A percentile compares a stretch with the other conserved stretches of the same genome.
Evolutionary conservation across 305 asterid genomes (phyloP).

Genomic region (Solanum hybrid): DNA sequence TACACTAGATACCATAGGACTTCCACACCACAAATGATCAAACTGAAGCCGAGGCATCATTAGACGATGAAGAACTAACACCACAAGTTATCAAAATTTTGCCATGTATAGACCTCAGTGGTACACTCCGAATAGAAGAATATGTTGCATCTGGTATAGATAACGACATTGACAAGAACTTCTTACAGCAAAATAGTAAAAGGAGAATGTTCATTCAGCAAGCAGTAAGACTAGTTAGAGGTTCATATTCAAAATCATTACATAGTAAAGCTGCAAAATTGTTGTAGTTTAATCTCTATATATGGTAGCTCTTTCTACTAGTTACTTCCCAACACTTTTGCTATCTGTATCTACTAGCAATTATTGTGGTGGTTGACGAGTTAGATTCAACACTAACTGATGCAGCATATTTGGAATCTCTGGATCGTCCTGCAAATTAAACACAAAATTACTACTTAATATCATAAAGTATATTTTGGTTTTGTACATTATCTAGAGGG

Average conservation of each 20-base stretch:
- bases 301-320: neutral
- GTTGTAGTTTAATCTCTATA: neutral
- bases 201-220: neutral
- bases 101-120: too few species aligned
- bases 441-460: neutral
- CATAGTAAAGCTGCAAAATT: neutral
- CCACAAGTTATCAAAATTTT: too few species aligned
- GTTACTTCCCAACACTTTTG: neutral
- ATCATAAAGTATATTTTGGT: neutral
- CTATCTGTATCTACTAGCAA: neutral
- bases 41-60: too few species aligned
- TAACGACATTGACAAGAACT: too few species aligned
- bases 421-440: neutral
- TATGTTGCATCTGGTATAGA: too few species aligned
- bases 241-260: neutral
- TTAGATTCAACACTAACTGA: neutral
- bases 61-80: too few species aligned
- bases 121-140: too few species aligned
- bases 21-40: too few species aligned
- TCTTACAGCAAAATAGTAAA: neutral
- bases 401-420: neutral
- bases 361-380: neutral
- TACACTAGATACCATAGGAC: too few species aligned
- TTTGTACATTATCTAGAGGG: neutral
- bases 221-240: neutral